These are phyloP conservation scores for Maudiozyma bulderi DNA, from an alignment of 805 yeast species.

Conservation along the genomic window DNA sequence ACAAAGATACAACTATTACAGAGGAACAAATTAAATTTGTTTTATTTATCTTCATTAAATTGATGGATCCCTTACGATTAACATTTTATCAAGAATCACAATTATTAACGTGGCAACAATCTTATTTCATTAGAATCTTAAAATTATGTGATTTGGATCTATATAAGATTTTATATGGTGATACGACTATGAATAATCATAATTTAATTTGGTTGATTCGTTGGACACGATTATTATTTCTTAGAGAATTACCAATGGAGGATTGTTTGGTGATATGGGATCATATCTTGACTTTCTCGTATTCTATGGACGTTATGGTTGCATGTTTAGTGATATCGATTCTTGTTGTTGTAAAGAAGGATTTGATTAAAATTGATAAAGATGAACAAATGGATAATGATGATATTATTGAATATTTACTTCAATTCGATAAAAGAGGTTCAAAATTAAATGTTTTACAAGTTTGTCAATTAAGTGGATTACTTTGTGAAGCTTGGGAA, in stretches of 20 bases:
- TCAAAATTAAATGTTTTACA: slow-evolving; percentile 11
- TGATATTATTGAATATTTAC: slow-evolving; percentile 22
- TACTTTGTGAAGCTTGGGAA: slow-evolving; percentile 20
- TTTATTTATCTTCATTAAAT: slow-evolving; percentile 17
- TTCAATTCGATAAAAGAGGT: slow-evolving; percentile 14
- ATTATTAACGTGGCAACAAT: slow-evolving; percentile 20
- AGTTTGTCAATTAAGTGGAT: slow-evolving; percentile 21
- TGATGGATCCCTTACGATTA: slow-evolving; percentile 20
- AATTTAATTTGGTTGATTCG: slow-evolving; percentile 27
- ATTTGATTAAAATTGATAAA: slow-evolving; percentile 7
- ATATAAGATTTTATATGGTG: slow-evolving; percentile 8
- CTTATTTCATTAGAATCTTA: slow-evolving; percentile 16
- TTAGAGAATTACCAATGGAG: slow-evolving; percentile 23
- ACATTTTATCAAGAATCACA: slow-evolving; percentile 20
- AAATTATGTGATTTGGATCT: slow-evolving; percentile 12
- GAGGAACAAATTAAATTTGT: slow-evolving; percentile 2
- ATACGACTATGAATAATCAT: not conserved
- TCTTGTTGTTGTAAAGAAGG: slow-evolving; percentile 13
- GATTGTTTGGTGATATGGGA: slow-evolving; percentile 25
- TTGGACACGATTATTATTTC: slow-evolving; percentile 25
- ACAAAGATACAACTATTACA: not conserved
- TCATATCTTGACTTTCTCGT: slow-evolving; percentile 20
- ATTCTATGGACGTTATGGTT: slow-evolving; percentile 17
- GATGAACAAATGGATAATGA: slow-evolving; percentile 18
- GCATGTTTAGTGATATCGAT: slow-evolving; percentile 19